Conservation (phyloP, 805 yeast genomes). For the Metschnikowia rubicola region DNA sequence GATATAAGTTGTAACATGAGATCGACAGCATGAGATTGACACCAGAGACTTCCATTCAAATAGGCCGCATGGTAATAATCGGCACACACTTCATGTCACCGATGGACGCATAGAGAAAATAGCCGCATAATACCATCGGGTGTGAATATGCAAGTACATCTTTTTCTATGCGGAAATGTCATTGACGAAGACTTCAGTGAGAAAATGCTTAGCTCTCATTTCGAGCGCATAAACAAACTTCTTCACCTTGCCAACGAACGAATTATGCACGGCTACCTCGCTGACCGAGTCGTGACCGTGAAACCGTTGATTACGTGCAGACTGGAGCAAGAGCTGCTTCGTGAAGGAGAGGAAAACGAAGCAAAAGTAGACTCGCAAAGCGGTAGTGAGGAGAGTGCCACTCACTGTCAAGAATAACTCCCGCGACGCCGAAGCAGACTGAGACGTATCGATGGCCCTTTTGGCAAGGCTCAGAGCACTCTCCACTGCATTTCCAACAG, state of each 20-base stretch:
- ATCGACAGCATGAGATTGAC: no score
- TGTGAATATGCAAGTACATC: no score
- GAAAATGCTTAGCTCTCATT: conserved; percentile 27
- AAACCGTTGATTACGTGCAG: conserved; percentile 22
- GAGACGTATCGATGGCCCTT: conserved; percentile 29
- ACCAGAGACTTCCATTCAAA: no score
- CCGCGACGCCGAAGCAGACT: conserved; percentile 58
- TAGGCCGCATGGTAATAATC: no score
- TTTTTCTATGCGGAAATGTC: not conserved
- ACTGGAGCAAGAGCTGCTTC: conserved; percentile 48
- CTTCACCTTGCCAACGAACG: conserved; percentile 21
- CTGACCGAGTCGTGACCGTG: conserved; percentile 24
- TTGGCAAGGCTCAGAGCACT: not conserved
- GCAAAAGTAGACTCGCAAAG: conserved; percentile 56
- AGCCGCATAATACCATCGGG: no score
- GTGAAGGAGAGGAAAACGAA: conserved; percentile 58
- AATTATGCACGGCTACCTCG: conserved; percentile 24
- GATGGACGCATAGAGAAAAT: no score
- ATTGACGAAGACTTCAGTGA: conserved; percentile 21
- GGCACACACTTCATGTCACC: no score
- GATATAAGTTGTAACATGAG: no score
- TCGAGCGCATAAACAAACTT: conserved; percentile 28
- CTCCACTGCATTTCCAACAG: conserved; percentile 1
- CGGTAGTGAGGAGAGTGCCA: conserved; percentile 46
- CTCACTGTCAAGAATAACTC: conserved; percentile 56